These are phyloP conservation scores for Hippophae tibetana DNA, from an alignment of 306 rosid species.

Conservation along the genomic window DNA sequence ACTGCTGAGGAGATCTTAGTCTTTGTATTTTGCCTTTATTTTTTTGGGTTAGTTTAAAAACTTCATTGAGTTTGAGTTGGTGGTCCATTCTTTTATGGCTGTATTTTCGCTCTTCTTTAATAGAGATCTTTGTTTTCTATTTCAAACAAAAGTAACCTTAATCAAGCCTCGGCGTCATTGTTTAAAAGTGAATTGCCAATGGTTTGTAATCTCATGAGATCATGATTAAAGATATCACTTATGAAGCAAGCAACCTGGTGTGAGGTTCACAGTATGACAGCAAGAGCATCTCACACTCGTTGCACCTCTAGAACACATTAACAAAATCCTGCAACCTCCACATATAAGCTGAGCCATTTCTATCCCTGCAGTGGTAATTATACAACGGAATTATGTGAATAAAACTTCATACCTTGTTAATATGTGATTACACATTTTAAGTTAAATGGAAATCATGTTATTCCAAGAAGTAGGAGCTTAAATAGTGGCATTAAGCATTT, in stretches of 20 bases:
- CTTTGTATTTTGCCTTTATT: too few relatives aligned
- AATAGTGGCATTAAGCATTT: background rate
- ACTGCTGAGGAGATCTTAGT: too few relatives aligned
- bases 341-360: constrained; percentile 93
- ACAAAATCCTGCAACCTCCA: constrained; percentile 92
- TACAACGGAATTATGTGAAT: constrained; percentile 2
- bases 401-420: background rate
- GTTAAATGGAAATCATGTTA: background rate
- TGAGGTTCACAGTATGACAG: constrained; percentile 83
- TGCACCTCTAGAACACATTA: constrained; percentile 84
- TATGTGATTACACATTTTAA: too few relatives aligned
- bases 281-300: constrained; percentile 96
- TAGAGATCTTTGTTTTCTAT: too few relatives aligned
- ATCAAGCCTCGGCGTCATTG: too few relatives aligned
- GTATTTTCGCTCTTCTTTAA: too few relatives aligned
- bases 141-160: too few relatives aligned
- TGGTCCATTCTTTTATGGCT: too few relatives aligned
- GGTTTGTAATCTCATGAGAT: constrained; percentile 7
- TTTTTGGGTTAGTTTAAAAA: too few relatives aligned
- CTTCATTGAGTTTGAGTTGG: too few relatives aligned
- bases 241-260: constrained; percentile 44
- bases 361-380: constrained; percentile 42
- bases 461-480: background rate
- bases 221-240: constrained; percentile 6
- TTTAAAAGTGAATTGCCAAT: too few relatives aligned